Percentiles rank a stretch among this genome's conserved stretches.
phyloP scores from a whole-genome alignment of 148 eudicot genomes.

The Polygonum aviculare region DNA sequence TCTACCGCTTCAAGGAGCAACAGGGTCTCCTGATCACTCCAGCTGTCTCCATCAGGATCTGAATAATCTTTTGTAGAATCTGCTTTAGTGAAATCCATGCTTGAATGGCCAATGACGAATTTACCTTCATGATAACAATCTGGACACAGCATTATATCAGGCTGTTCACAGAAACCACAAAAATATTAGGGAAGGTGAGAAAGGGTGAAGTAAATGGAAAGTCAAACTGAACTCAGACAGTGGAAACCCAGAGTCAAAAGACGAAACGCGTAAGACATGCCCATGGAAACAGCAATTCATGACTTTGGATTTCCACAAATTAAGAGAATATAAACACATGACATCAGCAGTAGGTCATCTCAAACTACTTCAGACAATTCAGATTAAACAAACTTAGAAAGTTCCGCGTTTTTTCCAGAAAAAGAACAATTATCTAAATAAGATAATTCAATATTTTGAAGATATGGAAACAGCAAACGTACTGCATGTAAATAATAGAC shows the following conservation, averaged over 20 bases:
- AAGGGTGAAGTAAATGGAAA: neutral
- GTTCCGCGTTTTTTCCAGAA: neutral
- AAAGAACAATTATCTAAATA: neutral
- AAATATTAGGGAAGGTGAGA: neutral
- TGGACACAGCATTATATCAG: slow-evolving; percentile 62
- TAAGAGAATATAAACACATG: neutral
- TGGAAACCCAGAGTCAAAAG: neutral
- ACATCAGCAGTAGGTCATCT: neutral
- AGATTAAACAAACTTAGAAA: neutral
- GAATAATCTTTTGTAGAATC: slow-evolving; percentile 54
- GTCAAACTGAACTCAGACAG: neutral
- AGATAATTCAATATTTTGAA: neutral
- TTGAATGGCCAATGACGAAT: slow-evolving; percentile 83
- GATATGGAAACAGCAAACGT: neutral
- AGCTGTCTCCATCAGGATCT: slow-evolving; percentile 74
- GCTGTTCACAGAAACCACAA: slow-evolving; percentile 32
- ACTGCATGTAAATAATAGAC: neutral
- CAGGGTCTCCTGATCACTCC: slow-evolving; percentile 89
- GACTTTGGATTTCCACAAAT: neutral
- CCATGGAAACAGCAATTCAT: neutral
- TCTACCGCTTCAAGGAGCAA: slow-evolving; percentile 84
- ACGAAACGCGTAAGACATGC: neutral
- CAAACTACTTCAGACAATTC: neutral
- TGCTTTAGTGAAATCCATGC: slow-evolving; percentile 60
- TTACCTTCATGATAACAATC: slow-evolving; percentile 77